Base-by-base conservation (phyloP, 2,329 filamentous ascomycete genomes). In the Xylariaceae sp. region DNA sequence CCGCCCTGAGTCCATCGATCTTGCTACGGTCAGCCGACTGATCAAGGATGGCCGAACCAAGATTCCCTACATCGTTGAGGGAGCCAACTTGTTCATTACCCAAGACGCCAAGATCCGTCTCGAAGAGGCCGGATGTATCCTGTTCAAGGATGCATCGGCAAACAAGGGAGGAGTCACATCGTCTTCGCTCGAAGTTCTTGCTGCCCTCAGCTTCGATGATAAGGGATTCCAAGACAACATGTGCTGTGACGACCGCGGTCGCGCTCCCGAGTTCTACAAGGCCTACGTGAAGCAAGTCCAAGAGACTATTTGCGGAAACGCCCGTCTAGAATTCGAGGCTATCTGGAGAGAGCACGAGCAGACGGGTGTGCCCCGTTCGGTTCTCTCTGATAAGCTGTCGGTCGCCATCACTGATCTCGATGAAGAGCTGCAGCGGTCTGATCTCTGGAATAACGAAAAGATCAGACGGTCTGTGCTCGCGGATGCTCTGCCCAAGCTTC, bases 91-190 rank as follows among this genome's bases (percentile, higher is more conserved):
- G 57, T 99, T 99, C 83, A 95, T 99, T 77, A 97, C 94, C 0
- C 94, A 99, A 76, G 94, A 99, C 70, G 93, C 93, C 68, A 97
- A 97, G 80, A 83, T 97, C 57, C 89, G 92, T 23, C 85, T 99
- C 11, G 94, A 99, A 78, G 88, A 91, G 68, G 92, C 93, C n/a
- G 94, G 94, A 61, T 95, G 91, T 72, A 86, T 97, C 68, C 77
- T 99, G 47, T 97, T 92, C 87, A 99, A 99, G 79, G 94, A 99
- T 74, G 94, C 94, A 4, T 96, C 91, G 44, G 92, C 93, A 58
- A 99, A 99, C 84, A 99, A 99, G 82, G 94, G 94, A 65, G 94
- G 94, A 73, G 94, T 99, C 51, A 99, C 94, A 0, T 97, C 92
- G 0, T 97, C 94, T 0, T 97, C 94, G 0, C 86, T 97, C 37